Conservation (phyloP, 2,329 filamentous ascomycete species). For the Neofusicoccum cordaticola region DNA sequence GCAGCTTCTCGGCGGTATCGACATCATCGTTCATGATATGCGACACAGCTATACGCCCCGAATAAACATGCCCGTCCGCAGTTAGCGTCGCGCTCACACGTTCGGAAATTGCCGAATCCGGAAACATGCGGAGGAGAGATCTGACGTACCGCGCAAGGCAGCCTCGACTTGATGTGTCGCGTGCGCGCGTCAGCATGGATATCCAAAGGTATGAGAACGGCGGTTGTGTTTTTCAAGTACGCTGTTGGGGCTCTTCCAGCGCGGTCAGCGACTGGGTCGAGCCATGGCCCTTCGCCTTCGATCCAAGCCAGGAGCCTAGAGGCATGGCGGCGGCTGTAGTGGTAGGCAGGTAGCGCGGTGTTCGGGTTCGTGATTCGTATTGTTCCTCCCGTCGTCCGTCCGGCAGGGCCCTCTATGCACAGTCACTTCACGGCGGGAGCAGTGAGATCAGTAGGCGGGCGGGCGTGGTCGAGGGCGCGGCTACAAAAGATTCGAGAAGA, state of each 20-base stretch:
- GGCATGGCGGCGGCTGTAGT: conserved; percentile 1
- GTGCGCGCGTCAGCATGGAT: conserved; percentile 22
- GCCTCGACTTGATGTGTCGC: conserved; percentile 38
- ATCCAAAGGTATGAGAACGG: neutral
- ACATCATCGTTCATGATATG: conserved; percentile 89
- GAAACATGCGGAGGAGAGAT: neutral
- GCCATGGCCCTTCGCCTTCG: conserved; percentile 32
- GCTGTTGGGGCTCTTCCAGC: conserved; percentile 57
- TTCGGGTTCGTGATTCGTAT: neutral
- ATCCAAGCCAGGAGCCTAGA: conserved; percentile 32
- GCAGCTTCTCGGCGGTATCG: conserved; percentile 71
- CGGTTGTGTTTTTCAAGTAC: conserved; percentile 33
- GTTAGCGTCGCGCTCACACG: neutral
- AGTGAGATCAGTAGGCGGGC: neutral
- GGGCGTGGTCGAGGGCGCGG: neutral
- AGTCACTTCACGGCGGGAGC: neutral
- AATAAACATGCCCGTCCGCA: neutral
- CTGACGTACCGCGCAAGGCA: conserved; percentile 44
- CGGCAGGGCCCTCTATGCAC: too few relatives aligned
- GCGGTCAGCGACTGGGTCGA: conserved; percentile 57
- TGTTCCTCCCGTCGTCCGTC: neutral
- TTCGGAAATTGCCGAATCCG: too few relatives aligned
- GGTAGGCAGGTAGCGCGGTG: neutral
- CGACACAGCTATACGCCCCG: conserved; percentile 52
- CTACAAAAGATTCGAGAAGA: neutral